Evolutionary conservation across 2,329 filamentous ascomycete species (phyloP), one percentile per base, ranked within the genome.

Genomic region (Alternaria incomplexa): DNA sequence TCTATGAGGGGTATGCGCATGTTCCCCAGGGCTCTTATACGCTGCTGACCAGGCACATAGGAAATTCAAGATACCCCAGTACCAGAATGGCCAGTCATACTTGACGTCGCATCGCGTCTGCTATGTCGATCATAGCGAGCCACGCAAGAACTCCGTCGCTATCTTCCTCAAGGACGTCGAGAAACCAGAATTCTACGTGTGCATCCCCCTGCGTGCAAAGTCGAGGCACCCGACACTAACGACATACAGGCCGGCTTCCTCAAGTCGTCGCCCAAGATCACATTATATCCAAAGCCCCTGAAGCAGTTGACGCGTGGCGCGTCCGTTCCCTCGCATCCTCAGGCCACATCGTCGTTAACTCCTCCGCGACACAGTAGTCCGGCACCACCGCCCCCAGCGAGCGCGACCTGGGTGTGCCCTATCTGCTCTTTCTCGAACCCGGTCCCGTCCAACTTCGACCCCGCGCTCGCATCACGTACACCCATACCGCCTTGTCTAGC

Each of bases 381-480:
- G 68, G 80, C 82, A 52, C 78, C 83, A 13, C 82, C 85, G 15
- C 82, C 86, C n/a, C 75, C 81, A 1, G 81, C 85, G 13, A 87
- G 85, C 63, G 93, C 92, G 6, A 97, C 93, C 5, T 98, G 95
- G 95, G 90, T 98, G 20, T 98, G 95, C 82, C 91, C 92, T 2
- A 98, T 98, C 73, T 98, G 95, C 84, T 95, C 92, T 70, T 96
- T 97, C 76, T 95, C 94, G 10, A 98, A 98, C 74, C 91, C 93
- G 0, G 89, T 97, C 1, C 94, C 96, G 1, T 92, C 92, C 40
- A 97, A 97, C 78, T 98, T 98, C 77, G 95, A 98, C 73, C 92
- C 93, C 0, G 86, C 90, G 1, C 90, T 91, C 3, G 93, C 93
- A 64, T 88, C 90, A 20, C 89, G 93, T 66, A 97, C 92, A 6